Base-by-base conservation (phyloP, 305 asterid genomes). In the Fraxinus baroniana region DNA sequence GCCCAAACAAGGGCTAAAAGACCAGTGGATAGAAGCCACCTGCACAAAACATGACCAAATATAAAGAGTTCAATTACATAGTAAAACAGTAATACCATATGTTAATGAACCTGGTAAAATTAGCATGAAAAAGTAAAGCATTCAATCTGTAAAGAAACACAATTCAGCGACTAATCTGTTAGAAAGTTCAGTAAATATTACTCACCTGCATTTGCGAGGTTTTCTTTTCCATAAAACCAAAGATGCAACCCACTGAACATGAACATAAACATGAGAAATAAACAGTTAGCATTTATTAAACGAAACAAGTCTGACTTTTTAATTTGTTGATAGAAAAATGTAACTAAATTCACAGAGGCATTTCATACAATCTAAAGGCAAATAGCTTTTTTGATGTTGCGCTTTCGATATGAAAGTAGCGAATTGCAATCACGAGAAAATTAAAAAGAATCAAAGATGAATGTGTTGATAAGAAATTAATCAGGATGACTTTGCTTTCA, bases 181-280 rank as follows among this genome's bases (percentile, higher is more conserved):
- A 30, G 20, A 74, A 66, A 39, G 4, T 71, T 66, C 22, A 75
- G 79, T 5, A 77, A 83, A 13, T 35, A 85, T 84, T 73, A 88
- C 93, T 85, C 81, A 94, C 98, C 87, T 94, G 95, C 93, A 88
- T 86, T 89, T 87, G 83, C 88, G 90, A 30, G 95, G 92, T 87
- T 86, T 93, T 81, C 88, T 90, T 90, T 93, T 92, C 97, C 97
- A 94, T 79, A 87, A 87, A 78, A 91, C 88, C 79, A 92, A 86
- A 72, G 97, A 92, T 7, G 87, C 33, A 41, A 92, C 70, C 97
- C 94, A 91, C 98, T 94, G 93, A 49, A 83, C 71, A 86, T 66
- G 68, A 81, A 77, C 52, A 41, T 41, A 2, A 46, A 46, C 83
- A 83, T 26, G 71, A 89, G 77, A 88, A 46, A 60, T 37, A 83